These are phyloP conservation scores for Strigomonas oncopelti DNA, from an alignment of 208 protist genomes.

Conservation along the genomic window DNA sequence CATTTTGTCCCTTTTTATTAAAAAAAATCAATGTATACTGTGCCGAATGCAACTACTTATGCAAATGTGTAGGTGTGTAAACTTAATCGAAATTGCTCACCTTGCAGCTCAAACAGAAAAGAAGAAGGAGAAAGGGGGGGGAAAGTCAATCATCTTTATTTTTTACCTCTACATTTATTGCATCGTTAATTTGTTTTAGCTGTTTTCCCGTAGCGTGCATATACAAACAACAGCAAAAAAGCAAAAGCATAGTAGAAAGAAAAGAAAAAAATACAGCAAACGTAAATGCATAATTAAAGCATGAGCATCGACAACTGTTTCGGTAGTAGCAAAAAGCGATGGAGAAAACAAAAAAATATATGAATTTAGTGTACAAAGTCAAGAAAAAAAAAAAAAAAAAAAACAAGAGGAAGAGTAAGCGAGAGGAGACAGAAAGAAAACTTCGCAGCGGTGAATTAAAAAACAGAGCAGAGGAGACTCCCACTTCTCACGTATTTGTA, in stretches of 20 bases:
- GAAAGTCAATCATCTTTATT: neutral
- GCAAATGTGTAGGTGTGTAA: conserved; percentile 9
- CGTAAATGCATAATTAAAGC: too few species aligned
- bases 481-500: neutral
- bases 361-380: neutral
- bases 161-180: neutral
- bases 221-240: too few species aligned
- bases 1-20: conserved; percentile 33
- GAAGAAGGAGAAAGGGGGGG: neutral
- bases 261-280: conserved; percentile 15
- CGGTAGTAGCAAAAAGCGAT: too few species aligned
- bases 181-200: neutral
- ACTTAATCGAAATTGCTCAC: neutral
- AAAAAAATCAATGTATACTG: too few species aligned
- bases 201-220: too few species aligned
- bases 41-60: too few species aligned
- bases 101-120: conserved; percentile 1
- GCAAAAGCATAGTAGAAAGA: conserved; percentile 1
- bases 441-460: neutral
- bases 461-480: neutral
- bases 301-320: too few species aligned
- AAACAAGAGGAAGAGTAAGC: neutral
- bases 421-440: neutral
- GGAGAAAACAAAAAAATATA: too few species aligned
- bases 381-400: neutral